Conservation (phyloP, 805 yeast species). For the Candida koratica region DNA sequence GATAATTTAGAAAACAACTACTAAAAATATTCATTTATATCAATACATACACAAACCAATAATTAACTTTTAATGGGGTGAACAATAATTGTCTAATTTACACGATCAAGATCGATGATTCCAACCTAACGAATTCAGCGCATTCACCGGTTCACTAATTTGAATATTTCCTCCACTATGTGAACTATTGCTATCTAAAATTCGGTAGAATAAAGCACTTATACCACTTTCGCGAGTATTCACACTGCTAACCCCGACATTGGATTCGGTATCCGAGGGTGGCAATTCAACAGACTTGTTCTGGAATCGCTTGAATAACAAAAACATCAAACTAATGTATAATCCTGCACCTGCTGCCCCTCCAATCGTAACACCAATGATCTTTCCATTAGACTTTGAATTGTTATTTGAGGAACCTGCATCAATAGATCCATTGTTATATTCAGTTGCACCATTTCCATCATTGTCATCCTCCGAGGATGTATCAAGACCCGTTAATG, state of each 20-base stretch:
- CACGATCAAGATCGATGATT: conserved; percentile 7
- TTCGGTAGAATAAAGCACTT: conserved; percentile 27
- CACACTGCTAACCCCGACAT: conserved; percentile 23
- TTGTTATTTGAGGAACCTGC: conserved; percentile 11
- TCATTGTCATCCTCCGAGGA: conserved; percentile 14
- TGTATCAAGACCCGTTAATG: conserved; percentile 44
- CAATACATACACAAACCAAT: conserved; percentile 7
- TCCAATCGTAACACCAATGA: conserved; percentile 81
- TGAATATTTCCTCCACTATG: conserved; percentile 19
- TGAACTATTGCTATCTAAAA: conserved; percentile 10
- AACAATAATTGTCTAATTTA: conserved; percentile 3
- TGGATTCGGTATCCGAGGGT: conserved; percentile 38
- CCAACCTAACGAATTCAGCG: conserved; percentile 75
- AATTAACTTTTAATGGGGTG: conserved; percentile 2
- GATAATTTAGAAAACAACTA: neutral
- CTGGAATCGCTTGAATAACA: conserved; percentile 48
- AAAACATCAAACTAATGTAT: conserved; percentile 58
- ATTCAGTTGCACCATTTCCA: conserved; percentile 12
- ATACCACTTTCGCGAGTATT: conserved; percentile 21
- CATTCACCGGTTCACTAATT: conserved; percentile 67
- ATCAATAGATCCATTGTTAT: conserved; percentile 38
- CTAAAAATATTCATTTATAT: conserved; percentile 1
- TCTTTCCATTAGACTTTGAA: conserved; percentile 33
- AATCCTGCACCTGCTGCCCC: conserved; percentile 71
- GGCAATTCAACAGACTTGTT: conserved; percentile 39